A percentile compares a stretch with the other conserved stretches of the same genome.
Evolutionary conservation across 208 protist genomes (phyloP).

Genomic region (Trypanosoma mega): DNA sequence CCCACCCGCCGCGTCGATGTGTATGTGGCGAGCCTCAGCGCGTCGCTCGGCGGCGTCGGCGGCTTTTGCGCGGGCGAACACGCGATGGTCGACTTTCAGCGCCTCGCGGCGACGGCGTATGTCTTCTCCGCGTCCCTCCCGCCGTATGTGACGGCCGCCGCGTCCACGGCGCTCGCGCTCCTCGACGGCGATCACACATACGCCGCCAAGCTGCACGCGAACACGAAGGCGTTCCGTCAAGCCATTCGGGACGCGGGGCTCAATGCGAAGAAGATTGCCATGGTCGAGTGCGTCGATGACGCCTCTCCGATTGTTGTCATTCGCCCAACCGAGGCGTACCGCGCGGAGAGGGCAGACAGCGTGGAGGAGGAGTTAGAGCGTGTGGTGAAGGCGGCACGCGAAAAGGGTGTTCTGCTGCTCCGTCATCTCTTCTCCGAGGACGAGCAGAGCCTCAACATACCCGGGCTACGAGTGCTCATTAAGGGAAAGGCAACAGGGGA

Average conservation of each 20-base stretch:
- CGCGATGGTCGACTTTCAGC: slow-evolving; percentile 93
- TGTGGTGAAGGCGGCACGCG: slow-evolving; percentile 46
- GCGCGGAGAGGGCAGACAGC: slow-evolving; percentile 28
- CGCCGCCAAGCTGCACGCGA: slow-evolving; percentile 39
- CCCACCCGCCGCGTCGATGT: slow-evolving; percentile 78
- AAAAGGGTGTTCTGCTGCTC: slow-evolving; percentile 58
- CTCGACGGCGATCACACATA: slow-evolving; percentile 58
- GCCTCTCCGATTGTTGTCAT: slow-evolving; percentile 72
- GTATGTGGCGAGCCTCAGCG: slow-evolving; percentile 88
- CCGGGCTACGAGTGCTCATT: slow-evolving; percentile 62
- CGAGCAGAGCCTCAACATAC: slow-evolving; percentile 50
- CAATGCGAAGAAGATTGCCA: slow-evolving; percentile 53
- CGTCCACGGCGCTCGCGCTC: slow-evolving; percentile 68
- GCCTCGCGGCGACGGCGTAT: slow-evolving; percentile 92
- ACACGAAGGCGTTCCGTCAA: slow-evolving; percentile 50
- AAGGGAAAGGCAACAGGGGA: slow-evolving; percentile 57
- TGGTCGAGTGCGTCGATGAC: slow-evolving; percentile 58
- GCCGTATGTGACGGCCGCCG: slow-evolving; percentile 89
- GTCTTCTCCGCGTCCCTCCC: slow-evolving; percentile 97
- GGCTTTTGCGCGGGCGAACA: slow-evolving; percentile 94
- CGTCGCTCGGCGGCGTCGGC: slow-evolving; percentile 89
- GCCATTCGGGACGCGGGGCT: slow-evolving; percentile 47
- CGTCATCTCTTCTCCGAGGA: slow-evolving; percentile 67
- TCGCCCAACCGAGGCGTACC: slow-evolving; percentile 39
- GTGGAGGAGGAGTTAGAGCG: slow-evolving; percentile 64